Evolutionary conservation across 179 eudicot genomes (phyloP).

Genomic region (Beta macrorhiza): DNA sequence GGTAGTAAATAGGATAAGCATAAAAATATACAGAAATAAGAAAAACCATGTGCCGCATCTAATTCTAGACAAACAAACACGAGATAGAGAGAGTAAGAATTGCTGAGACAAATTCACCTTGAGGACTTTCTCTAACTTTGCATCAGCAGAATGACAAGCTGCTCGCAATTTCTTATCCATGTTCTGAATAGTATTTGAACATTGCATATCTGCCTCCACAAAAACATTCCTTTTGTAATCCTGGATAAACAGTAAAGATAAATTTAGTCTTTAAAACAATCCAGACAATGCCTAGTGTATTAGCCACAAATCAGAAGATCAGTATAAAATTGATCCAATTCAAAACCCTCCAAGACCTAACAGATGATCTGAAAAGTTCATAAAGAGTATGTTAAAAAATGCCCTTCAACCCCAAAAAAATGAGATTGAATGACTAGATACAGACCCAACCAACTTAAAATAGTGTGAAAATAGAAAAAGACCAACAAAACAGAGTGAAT

Average conservation of each 20-base stretch:
- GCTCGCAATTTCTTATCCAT: slow-evolving; percentile 85
- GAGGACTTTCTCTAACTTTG: slow-evolving; percentile 61
- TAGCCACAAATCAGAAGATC: neutral
- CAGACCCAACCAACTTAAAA: neutral
- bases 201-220: slow-evolving; percentile 79
- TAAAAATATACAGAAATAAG: neutral
- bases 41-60: neutral
- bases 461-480: neutral
- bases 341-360: neutral
- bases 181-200: slow-evolving; percentile 65
- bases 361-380: neutral
- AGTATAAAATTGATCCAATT: neutral
- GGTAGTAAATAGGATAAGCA: neutral
- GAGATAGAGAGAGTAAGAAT: neutral
- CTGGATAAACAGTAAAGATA: slow-evolving; percentile 40
- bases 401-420: neutral
- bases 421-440: neutral
- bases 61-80: neutral
- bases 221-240: slow-evolving; percentile 77
- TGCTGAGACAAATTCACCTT: slow-evolving; percentile 40
- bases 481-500: neutral
- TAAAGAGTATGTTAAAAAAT: neutral
- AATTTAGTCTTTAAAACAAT: slow-evolving; percentile 9
- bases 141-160: slow-evolving; percentile 78
- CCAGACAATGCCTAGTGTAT: neutral